Evolutionary conservation across 495 filamentous ascomycete genomes (phyloP), one percentile per base, ranked within the genome.

Genomic region (Aspergillus mulundensis): DNA sequence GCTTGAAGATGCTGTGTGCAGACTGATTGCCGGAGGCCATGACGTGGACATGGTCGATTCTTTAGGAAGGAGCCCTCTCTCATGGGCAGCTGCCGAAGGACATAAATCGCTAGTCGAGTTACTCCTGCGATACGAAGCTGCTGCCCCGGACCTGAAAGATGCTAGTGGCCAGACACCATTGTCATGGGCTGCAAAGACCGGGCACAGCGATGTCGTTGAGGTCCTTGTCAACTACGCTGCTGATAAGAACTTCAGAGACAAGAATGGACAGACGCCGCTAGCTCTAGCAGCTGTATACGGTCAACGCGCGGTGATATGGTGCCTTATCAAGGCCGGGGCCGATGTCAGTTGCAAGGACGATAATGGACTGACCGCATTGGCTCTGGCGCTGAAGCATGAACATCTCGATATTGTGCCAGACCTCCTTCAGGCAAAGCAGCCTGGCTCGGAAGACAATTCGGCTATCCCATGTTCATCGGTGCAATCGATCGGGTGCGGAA

Each of bases 21-120:
- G 46, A 6, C 16, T 56, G 18, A 14, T 46, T 45, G 16, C n/a
- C 16, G 42, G 50, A 41, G 5, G 44, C 25, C 28, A 18, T 7
- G 32, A 61, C 20, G 18, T 23, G 19, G 52, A 51, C 7, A 25
- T 56, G 41, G 36, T 23, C 3, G 41, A 54, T 46, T 46, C 40
- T 16, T 24, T 28, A 21, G 61, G 58, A 19, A 56, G 53, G 12
- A 69, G 62, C 15, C 64, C 66, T 11, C 54, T 69, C 14, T 53
- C 56, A 40, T 62, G 59, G 53, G 66, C 64, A 16, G 38, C 64
- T 46, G 41, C 21, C 5, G 38, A 54, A 16, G 66, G 66, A 10
- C 64, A 66, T 49, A 25, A 30, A 10, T 16, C 20, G 7, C 40
- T 64, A 19, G 63, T 66, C 2, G 32, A 47, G 23, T 16, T 25